These are phyloP conservation scores for Microdochium paspali DNA, from an alignment of 2,329 filamentous ascomycete species.

Conservation along the genomic window DNA sequence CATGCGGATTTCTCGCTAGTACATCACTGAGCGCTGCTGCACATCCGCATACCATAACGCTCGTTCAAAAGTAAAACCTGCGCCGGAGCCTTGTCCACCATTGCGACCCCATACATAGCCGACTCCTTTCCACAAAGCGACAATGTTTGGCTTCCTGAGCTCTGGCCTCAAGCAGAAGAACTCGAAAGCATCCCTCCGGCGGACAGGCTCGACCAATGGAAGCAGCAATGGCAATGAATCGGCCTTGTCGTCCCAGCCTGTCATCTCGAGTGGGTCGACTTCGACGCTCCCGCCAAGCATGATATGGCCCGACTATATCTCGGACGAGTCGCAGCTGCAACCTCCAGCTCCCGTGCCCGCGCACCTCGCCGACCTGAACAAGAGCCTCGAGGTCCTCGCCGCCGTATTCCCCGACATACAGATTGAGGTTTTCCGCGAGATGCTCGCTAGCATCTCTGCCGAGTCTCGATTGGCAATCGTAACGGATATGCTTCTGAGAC, in stretches of 20 bases:
- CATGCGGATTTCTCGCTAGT: too few species aligned
- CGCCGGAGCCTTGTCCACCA: too few species aligned
- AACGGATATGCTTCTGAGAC: constrained; percentile 67
- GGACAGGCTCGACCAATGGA: neutral
- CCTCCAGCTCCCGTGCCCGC: constrained; percentile 40
- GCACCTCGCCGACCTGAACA: constrained; percentile 62
- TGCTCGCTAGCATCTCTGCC: constrained; percentile 64
- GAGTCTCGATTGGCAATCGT: constrained; percentile 71
- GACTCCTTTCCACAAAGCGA: neutral
- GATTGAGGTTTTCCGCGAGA: constrained; percentile 73
- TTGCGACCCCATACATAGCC: too few species aligned
- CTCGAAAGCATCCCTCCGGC: neutral
- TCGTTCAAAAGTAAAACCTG: too few species aligned
- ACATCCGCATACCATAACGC: too few species aligned
- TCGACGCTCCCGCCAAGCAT: neutral
- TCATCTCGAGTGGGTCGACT: neutral
- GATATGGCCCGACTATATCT: constrained; percentile 30
- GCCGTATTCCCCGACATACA: constrained; percentile 74
- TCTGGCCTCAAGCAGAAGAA: neutral
- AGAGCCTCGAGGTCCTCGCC: constrained; percentile 56
- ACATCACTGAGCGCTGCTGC: too few species aligned
- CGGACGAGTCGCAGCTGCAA: constrained; percentile 44
- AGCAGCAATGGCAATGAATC: neutral
- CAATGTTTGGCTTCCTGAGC: neutral
- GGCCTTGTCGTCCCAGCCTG: neutral